phyloP scores from a whole-genome alignment of 140 eudicot genomes.

The Stevia rebaudiana region DNA sequence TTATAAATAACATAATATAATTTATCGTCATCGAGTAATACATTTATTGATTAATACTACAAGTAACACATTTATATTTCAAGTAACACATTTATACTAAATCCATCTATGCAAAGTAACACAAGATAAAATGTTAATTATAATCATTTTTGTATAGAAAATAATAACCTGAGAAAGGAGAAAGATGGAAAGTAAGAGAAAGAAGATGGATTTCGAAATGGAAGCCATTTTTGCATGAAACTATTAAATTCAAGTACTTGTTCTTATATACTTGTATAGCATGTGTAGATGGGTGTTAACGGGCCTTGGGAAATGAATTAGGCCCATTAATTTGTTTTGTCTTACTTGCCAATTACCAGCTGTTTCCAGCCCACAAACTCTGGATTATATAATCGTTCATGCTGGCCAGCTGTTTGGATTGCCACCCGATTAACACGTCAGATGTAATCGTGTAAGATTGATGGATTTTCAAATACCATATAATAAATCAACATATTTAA shows the following conservation, averaged over 20 bases:
- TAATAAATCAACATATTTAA: no score
- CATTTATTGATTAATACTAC: no score
- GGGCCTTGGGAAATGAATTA: constrained; percentile 21
- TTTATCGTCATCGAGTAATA: background rate
- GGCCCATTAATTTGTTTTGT: constrained; percentile 19
- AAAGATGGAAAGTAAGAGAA: constrained; percentile 22
- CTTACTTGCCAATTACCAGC: constrained; percentile 29
- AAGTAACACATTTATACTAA: background rate
- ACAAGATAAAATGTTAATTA: background rate
- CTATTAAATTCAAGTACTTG: background rate
- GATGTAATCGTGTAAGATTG: background rate
- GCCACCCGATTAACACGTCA: background rate
- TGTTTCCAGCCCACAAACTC: constrained; percentile 10
- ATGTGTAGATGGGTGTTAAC: background rate
- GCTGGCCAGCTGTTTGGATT: background rate
- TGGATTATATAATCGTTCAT: background rate
- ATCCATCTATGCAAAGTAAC: background rate
- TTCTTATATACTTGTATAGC: background rate
- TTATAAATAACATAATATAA: no score
- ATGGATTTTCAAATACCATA: no score
- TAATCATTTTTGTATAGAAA: background rate
- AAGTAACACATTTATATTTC: no score
- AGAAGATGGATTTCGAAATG: constrained; percentile 18
- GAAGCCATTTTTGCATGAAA: constrained; percentile 28
- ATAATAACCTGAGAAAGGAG: constrained; percentile 36